Evolutionary conservation across 805 yeast species (phyloP).

Genomic region (Starmerella floricola): DNA sequence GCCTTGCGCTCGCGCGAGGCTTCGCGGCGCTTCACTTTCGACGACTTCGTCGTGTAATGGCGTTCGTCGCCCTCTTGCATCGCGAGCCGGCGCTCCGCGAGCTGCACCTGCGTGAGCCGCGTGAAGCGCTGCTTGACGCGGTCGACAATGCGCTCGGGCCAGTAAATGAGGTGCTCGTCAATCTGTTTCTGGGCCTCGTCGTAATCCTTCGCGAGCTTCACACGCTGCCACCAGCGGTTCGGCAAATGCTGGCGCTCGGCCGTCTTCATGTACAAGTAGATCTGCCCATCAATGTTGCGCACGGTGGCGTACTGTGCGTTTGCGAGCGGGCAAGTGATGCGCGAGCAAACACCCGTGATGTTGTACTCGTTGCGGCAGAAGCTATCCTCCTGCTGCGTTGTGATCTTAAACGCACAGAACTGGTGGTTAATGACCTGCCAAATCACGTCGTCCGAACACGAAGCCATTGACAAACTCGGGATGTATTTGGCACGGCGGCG

Average conservation of each 20-base stretch:
- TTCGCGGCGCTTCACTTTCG: slow-evolving; percentile 91
- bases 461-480: slow-evolving; percentile 12
- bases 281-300: slow-evolving; percentile 28
- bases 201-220: slow-evolving; percentile 79
- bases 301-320: slow-evolving; percentile 36
- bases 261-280: slow-evolving; percentile 70
- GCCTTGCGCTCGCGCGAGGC: slow-evolving; percentile 93
- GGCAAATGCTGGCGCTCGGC: slow-evolving; percentile 98
- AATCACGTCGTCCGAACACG: slow-evolving; percentile 62
- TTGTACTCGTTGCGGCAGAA: slow-evolving; percentile 95
- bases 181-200: slow-evolving; percentile 77
- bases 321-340: slow-evolving; percentile 94
- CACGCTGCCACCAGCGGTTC: slow-evolving; percentile 86
- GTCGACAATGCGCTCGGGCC: slow-evolving; percentile 85
- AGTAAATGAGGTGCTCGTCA: slow-evolving; percentile 74
- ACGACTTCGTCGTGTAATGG: slow-evolving; percentile 82
- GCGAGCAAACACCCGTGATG: slow-evolving; percentile 83
- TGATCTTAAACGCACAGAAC: slow-evolving; percentile 88
- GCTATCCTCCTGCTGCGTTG: slow-evolving; percentile 71
- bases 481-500: background rate
- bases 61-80: slow-evolving; percentile 72
- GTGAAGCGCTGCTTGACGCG: slow-evolving; percentile 95
- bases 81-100: slow-evolving; percentile 87
- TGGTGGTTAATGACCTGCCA: slow-evolving; percentile 96
- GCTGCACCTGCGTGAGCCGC: slow-evolving; percentile 86